Evolutionary conservation across 2,329 filamentous ascomycete genomes (phyloP).

Genomic region (Lachnellula arida): DNA sequence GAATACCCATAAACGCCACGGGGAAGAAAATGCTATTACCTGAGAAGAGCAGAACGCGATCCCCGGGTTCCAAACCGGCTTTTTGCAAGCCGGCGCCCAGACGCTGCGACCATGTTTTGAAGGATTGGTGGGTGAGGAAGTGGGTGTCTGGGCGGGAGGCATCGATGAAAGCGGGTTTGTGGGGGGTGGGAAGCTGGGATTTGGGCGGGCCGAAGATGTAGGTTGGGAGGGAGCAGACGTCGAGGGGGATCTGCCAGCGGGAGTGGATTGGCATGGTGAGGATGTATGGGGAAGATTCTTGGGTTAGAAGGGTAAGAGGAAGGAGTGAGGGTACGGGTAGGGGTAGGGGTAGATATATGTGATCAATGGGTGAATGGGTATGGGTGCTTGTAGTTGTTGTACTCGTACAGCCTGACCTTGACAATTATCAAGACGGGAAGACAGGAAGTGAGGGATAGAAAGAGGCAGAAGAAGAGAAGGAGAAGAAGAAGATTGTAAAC

Average conservation of each 20-base stretch:
- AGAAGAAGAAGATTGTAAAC: too few species aligned
- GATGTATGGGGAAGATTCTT: neutral
- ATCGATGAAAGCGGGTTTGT: conserved; percentile 54
- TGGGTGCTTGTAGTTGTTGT: too few species aligned
- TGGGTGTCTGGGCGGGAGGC: conserved; percentile 62
- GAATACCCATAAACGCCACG: conserved; percentile 62
- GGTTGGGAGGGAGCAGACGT: conserved; percentile 45
- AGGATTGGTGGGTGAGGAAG: conserved; percentile 58
- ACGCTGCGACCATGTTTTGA: conserved; percentile 67
- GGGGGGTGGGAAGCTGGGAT: conserved; percentile 34
- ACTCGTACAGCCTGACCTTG: too few species aligned
- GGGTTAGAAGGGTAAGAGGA: too few species aligned
- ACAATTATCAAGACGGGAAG: too few species aligned
- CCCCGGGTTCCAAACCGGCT: conserved; percentile 60
- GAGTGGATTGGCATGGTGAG: conserved; percentile 23
- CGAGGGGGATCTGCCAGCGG: conserved; percentile 21
- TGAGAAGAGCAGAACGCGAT: conserved; percentile 69
- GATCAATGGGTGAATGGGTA: too few species aligned
- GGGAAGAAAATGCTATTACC: conserved; percentile 72
- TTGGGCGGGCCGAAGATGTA: conserved; percentile 51
- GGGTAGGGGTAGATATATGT: too few species aligned
- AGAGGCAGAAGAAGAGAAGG: too few species aligned
- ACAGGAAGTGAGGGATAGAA: too few species aligned
- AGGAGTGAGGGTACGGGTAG: too few species aligned
- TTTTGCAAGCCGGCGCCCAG: conserved; percentile 63